Percentiles rank a stretch among this genome's conserved stretches.
Conservation (phyloP, 306 rosid genomes). For the Chamaecrista fasciculata region DNA sequence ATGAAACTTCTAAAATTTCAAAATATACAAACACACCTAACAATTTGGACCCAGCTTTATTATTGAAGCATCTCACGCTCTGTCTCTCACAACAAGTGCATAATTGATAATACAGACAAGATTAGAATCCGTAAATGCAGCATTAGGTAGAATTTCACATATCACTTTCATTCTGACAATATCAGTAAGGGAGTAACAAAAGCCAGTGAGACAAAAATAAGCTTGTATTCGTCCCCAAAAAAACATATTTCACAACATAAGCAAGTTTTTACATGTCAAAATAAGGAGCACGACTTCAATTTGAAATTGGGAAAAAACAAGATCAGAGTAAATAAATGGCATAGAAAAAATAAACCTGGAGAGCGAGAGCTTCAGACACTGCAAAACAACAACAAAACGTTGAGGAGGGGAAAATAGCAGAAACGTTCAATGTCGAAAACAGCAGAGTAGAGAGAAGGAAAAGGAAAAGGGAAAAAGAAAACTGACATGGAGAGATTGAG, state of each 20-base stretch:
- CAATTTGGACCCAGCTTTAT: neutral
- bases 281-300: no score
- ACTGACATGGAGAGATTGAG: no score
- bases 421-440: no score
- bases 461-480: no score
- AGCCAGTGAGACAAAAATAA: neutral
- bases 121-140: neutral
- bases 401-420: no score
- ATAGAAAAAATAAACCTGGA: no score
- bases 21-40: neutral
- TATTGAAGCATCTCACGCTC: neutral
- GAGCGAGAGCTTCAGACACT: no score
- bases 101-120: neutral
- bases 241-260: constrained; percentile 28
- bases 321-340: no score
- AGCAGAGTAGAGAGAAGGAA: no score
- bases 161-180: neutral
- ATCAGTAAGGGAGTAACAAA: neutral
- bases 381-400: no score
- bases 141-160: neutral
- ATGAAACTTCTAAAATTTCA: no score
- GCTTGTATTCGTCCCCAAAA: neutral
- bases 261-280: constrained; percentile 38
- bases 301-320: no score
- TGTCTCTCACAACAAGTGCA: neutral